Evolutionary conservation across 805 yeast genomes (phyloP), one percentile per base, ranked within the genome.

Genomic region (Kockiozyma suomiensis): DNA sequence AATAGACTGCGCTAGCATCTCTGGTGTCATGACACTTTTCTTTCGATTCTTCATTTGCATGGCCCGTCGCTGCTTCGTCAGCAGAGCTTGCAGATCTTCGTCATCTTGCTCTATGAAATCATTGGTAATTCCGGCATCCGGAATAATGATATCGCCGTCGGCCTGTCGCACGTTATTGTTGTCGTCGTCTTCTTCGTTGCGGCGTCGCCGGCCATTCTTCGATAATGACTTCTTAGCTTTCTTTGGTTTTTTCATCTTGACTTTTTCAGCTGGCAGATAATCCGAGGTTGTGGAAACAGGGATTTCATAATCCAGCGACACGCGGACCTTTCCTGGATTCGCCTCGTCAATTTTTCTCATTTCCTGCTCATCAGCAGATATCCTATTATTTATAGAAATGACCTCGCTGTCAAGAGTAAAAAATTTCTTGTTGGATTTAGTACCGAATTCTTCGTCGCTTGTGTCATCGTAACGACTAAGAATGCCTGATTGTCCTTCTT

Each of bases 171-270:
- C 56, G 7, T 10, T 38, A 28, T 42, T 53, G 26, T 10, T 10
- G 10, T 72, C 72, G 8, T 79, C 80, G 2, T 70, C 69, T 35
- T 70, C 69, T 35, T 70, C 67, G 17, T 58, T 61, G 50, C 73
- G 64, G 33, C 73, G 26, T 66, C 69, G 37, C 74, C 73, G 56
- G 74, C 78, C 76, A 72, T 64, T 75, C 72, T 68, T 76, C 74
- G 72, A 74, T 21, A 28, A 30, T 71, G 43, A 23, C 72, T 66
- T 76, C 41, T 73, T 72, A 25, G 75, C 76, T 65, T 79, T 78
- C 58, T 78, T 76, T 1, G 78, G 68, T 65, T 80, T 80, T 61
- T 76, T 79, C 74, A 78, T 76, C 59, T 76, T 75, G 7, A 64
- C 40, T 1, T 71, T 70, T 55, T 72, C 67, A 10, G 69, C 58